Percentiles rank a stretch among this genome's conserved stretches.
These are phyloP conservation scores for Circinella minor DNA, from an alignment of 371 early-diverging fungal genomes.

Conservation along the genomic window DNA sequence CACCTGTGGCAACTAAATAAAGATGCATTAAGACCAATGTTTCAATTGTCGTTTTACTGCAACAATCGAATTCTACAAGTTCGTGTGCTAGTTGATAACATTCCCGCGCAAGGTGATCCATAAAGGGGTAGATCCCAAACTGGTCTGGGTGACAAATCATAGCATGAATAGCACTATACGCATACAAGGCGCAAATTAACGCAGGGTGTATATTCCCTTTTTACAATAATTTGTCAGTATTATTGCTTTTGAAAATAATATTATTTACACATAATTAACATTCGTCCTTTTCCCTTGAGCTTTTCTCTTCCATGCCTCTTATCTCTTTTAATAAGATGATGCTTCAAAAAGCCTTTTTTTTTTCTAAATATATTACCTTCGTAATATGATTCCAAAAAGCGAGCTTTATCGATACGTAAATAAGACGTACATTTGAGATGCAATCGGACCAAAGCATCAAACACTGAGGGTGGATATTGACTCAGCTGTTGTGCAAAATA, in stretches of 20 bases:
- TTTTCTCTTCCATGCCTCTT: too few species aligned
- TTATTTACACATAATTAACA: too few species aligned
- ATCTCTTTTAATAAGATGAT: too few species aligned
- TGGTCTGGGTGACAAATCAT: conserved; percentile 33
- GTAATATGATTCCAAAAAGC: conserved; percentile 18
- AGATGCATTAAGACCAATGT: conserved; percentile 35
- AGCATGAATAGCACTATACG: conserved; percentile 33
- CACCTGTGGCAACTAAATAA: conserved; percentile 21
- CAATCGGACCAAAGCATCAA: conserved; percentile 26
- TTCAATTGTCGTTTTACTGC: conserved; percentile 27
- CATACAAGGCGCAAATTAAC: conserved; percentile 31
- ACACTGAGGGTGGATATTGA: conserved; percentile 28
- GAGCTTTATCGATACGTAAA: conserved; percentile 18
- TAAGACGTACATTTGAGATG: conserved; percentile 24
- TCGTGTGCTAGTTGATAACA: conserved; percentile 30
- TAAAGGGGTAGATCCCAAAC: conserved; percentile 28
- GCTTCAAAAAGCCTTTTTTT: neutral
- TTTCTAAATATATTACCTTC: conserved; percentile 13
- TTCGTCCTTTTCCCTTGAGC: too few species aligned
- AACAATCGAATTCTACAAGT: conserved; percentile 32
- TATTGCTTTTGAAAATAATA: neutral
- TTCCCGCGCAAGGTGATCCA: conserved; percentile 26
- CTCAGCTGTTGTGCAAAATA: conserved; percentile 19
- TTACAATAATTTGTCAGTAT: neutral
- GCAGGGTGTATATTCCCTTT: conserved; percentile 19